Conservation (phyloP, 768 basidiomycete species). For the Boletus fagicola region DNA sequence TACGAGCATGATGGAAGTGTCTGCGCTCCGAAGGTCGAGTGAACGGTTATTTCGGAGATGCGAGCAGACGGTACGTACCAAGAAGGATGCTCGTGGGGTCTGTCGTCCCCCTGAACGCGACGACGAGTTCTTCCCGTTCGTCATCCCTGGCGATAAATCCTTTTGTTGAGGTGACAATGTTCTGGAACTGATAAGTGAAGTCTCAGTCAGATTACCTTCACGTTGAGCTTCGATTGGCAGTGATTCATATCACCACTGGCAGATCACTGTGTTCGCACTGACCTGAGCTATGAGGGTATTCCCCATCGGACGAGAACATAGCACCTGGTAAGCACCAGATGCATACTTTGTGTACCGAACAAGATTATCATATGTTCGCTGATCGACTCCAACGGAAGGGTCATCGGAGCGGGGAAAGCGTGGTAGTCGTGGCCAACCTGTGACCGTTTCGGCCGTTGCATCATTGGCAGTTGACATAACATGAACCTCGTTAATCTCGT, state of each 20-base stretch:
- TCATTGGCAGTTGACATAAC: background rate
- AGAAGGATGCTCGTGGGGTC: conserved; percentile 21
- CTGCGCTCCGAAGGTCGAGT: conserved; percentile 6
- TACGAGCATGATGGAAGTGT: conserved; percentile 20
- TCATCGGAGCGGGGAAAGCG: conserved; percentile 27
- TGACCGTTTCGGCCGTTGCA: background rate
- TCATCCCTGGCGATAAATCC: conserved; percentile 49
- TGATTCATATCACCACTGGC: background rate
- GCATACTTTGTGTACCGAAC: conserved; percentile 49
- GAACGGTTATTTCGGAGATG: background rate
- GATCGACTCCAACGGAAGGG: conserved; percentile 31
- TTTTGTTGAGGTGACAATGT: conserved; percentile 38
- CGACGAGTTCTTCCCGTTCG: conserved; percentile 38
- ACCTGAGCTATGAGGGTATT: conserved; percentile 43
- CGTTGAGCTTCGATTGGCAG: background rate
- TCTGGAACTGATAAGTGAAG: conserved; percentile 32
- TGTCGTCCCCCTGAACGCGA: conserved; percentile 42
- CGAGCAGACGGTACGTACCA: conserved; percentile 7
- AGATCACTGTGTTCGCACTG: conserved; percentile 9
- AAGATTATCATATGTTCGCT: conserved; percentile 41
- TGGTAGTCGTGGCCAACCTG: conserved; percentile 23
- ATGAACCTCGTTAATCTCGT: background rate
- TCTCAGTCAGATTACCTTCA: background rate
- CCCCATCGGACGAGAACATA: conserved; percentile 50
- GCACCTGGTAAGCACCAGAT: conserved; percentile 46